phyloP scores from a whole-genome alignment of 2,329 filamentous ascomycete genomes.

The Scedosporium aurantiacum region DNA sequence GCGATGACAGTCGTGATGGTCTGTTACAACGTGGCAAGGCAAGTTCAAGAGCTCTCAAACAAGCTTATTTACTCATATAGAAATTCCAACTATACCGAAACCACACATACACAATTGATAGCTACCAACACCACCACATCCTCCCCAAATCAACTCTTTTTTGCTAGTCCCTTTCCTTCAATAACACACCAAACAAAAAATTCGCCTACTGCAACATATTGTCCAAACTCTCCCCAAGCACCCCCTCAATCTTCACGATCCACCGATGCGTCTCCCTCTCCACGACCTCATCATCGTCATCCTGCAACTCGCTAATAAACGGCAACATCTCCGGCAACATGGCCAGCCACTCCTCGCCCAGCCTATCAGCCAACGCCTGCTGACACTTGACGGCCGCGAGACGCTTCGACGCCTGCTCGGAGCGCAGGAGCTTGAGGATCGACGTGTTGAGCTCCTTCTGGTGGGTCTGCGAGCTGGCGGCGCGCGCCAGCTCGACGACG shows the following conservation, averaged over 20 bases:
- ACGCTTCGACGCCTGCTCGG: constrained; percentile 59
- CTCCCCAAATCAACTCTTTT: neutral
- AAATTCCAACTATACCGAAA: too few species aligned
- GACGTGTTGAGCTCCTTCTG: constrained; percentile 78
- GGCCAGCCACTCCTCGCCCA: constrained; percentile 89
- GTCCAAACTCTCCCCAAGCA: constrained; percentile 82
- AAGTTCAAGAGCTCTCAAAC: too few species aligned
- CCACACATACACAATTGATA: too few species aligned
- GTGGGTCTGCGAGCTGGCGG: constrained; percentile 76
- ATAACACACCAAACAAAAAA: neutral
- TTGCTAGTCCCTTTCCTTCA: neutral
- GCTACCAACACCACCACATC: too few species aligned
- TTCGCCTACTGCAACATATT: constrained; percentile 71
- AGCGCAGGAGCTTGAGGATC: constrained; percentile 68
- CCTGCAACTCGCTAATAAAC: constrained; percentile 87
- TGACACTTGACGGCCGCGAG: constrained; percentile 75
- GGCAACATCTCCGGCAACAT: constrained; percentile 93
- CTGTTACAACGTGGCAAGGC: too few species aligned
- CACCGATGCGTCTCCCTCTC: constrained; percentile 82
- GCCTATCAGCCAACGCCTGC: constrained; percentile 62
- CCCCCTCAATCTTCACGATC: constrained; percentile 82
- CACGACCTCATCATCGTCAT: constrained; percentile 90
- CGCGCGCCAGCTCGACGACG: constrained; percentile 67
- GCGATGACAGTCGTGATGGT: too few species aligned
- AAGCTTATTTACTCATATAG: too few species aligned